Evolutionary conservation across 1,284 basidiomycete genomes (phyloP), one percentile per base, ranked within the genome.

Genomic region (Mycosarcoma mackinlayi): DNA sequence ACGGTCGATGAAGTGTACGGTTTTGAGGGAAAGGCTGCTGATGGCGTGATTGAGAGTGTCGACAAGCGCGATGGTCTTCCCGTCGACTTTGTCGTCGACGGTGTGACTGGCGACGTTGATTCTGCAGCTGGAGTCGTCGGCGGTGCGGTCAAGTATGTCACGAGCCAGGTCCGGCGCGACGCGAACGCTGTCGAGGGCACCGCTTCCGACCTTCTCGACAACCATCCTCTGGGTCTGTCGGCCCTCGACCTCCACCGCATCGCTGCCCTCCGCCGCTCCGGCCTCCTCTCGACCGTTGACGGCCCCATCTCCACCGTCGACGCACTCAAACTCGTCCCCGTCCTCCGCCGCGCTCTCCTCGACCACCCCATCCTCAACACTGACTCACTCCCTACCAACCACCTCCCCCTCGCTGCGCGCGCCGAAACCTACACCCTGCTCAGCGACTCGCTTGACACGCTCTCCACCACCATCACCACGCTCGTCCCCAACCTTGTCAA

Each of bases 171-270:
- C n/a, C n/a, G n/a, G n/a, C n/a, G n/a, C n/a, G n/a, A n/a, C n/a
- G n/a, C n/a, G n/a, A n/a, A n/a, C n/a, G n/a, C n/a, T n/a, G n/a
- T n/a, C n/a, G n/a, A n/a, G n/a, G n/a, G n/a, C n/a, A n/a, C n/a
- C n/a, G n/a, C n/a, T n/a, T n/a, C n/a, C n/a, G n/a, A n/a, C n/a
- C n/a, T n/a, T n/a, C n/a, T n/a, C n/a, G n/a, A n/a, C n/a, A n/a
- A n/a, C n/a, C n/a, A n/a, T 25, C 21, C 18, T 35, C 16, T 34
- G 13, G 11, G 50, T 13, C 30, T 31, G 28, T 9, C n/a, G n/a
- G n/a, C n/a, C n/a, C n/a, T 55, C 3, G 60, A 63, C 35, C 5
- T 63, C 7, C 25, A 51, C 53, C 42, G 42, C 28, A 16, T 55
- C 6, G 13, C 34, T 19, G 24, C 46, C 1, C 7, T 56, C 39